phyloP scores from a whole-genome alignment of 1,284 basidiomycete genomes.

The Laetiporus sulphureus region DNA sequence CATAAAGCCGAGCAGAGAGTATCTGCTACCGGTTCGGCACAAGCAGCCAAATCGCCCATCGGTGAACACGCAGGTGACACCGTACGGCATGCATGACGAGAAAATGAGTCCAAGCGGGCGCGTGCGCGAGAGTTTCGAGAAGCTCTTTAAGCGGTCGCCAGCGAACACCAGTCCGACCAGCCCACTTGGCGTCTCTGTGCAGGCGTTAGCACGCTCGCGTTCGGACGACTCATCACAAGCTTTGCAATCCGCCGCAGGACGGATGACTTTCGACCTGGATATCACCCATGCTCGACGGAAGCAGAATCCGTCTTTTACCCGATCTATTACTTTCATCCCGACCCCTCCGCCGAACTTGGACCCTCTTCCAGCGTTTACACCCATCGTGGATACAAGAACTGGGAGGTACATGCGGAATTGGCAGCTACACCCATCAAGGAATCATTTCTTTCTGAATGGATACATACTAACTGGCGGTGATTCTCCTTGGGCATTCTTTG shows the following conservation, averaged over 20 bases:
- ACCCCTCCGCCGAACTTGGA: conserved; percentile 22
- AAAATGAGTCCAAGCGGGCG: conserved; percentile 29
- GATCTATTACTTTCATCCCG: conserved; percentile 35
- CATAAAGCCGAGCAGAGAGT: conserved; percentile 59
- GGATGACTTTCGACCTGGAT: conserved; percentile 22
- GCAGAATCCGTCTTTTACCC: conserved; percentile 15
- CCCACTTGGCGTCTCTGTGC: conserved; percentile 14
- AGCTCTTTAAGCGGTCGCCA: conserved; percentile 40
- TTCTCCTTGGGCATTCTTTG: conserved; percentile 70
- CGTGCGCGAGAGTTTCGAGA: conserved; percentile 49
- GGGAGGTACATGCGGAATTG: conserved; percentile 45
- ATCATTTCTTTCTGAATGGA: conserved; percentile 72
- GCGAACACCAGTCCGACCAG: conserved; percentile 12
- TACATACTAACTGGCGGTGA: conserved; percentile 80
- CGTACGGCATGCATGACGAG: conserved; percentile 24
- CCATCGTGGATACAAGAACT: conserved; percentile 35
- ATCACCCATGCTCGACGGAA: conserved; percentile 9
- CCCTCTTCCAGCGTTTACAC: conserved; percentile 36
- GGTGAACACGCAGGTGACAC: conserved; percentile 19
- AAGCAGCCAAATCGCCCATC: conserved; percentile 21
- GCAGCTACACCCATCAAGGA: conserved; percentile 59
- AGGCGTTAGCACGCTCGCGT: conserved; percentile 10
- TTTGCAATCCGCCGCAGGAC: conserved; percentile 9
- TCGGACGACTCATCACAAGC: conserved; percentile 21
- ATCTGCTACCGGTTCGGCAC: conserved; percentile 47